A percentile compares a stretch with the other conserved stretches of the same genome.
These are phyloP conservation scores for Moricandia arvensis DNA, from an alignment of 345 rosid genomes.

Conservation along the genomic window DNA sequence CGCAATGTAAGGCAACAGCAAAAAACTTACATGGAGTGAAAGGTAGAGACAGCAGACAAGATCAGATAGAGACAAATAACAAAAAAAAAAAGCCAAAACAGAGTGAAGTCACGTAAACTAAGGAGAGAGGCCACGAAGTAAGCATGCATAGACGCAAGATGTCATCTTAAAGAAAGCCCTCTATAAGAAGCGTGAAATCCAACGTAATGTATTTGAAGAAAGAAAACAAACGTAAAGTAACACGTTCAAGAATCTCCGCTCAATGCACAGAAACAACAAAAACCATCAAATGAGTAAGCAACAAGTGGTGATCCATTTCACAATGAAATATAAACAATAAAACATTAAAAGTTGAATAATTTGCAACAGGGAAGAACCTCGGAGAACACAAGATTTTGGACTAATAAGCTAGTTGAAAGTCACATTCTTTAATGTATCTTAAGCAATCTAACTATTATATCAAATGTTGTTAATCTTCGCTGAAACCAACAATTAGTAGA, in stretches of 20 bases:
- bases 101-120: too few species aligned
- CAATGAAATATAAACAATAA: neutral
- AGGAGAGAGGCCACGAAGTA: slow-evolving; percentile 29
- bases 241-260: slow-evolving; percentile 23
- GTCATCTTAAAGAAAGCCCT: neutral
- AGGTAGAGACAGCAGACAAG: neutral
- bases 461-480: neutral
- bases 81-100: too few species aligned
- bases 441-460: slow-evolving; percentile 12
- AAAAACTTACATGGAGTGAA: neutral
- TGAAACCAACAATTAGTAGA: neutral
- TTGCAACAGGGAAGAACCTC: neutral
- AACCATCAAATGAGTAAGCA: slow-evolving; percentile 10
- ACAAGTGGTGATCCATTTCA: slow-evolving; percentile 42
- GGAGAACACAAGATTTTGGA: neutral
- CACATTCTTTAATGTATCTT: neutral
- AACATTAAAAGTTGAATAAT: too few species aligned
- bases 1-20: neutral
- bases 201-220: slow-evolving; percentile 12
- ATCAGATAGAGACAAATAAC: slow-evolving; percentile 13
- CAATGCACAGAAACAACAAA: slow-evolving; percentile 26
- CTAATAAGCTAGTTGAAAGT: slow-evolving; percentile 7
- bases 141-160: slow-evolving; percentile 29
- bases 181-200: neutral
- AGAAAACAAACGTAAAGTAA: slow-evolving; percentile 12